Evolutionary conservation across 352 stramenopile species (phyloP).

Genomic region (Pythium utonaiense): DNA sequence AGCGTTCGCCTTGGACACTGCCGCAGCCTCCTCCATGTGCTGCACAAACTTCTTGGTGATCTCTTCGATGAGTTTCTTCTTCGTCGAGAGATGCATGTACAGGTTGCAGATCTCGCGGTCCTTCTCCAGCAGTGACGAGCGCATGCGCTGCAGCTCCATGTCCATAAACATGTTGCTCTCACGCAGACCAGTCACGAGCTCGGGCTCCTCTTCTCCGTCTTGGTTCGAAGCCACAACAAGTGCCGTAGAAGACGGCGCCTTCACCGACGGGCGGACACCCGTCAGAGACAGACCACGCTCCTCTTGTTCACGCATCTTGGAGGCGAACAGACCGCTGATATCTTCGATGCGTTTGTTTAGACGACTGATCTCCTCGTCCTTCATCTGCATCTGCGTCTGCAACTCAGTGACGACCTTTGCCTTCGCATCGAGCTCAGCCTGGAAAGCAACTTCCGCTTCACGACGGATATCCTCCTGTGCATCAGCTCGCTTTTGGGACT

Average conservation of each 20-base stretch:
- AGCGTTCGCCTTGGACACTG: conserved; percentile 17
- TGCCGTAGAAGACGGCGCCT: not conserved
- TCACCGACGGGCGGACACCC: not conserved
- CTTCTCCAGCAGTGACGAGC: conserved; percentile 57
- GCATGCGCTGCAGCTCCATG: conserved; percentile 46
- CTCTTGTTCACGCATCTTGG: conserved; percentile 24
- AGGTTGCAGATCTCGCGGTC: conserved; percentile 80
- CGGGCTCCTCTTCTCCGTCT: conserved; percentile 1
- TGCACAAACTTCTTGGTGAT: conserved; percentile 60
- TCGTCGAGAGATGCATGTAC: conserved; percentile 75
- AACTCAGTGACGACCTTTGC: conserved; percentile 33
- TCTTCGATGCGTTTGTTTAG: conserved; percentile 38
- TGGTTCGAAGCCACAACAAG: conserved; percentile 2
- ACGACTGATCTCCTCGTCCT: conserved; percentile 44
- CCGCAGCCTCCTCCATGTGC: conserved; percentile 43
- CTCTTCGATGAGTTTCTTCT: conserved; percentile 77
- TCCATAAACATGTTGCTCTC: conserved; percentile 32
- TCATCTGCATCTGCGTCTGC: conserved; percentile 35
- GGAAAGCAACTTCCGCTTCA: conserved; percentile 46
- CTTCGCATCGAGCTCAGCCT: conserved; percentile 32
- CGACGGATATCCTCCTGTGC: conserved; percentile 46
- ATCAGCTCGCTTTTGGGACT: conserved; percentile 33
- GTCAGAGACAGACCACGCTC: conserved; percentile 4
- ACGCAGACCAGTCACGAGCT: conserved; percentile 27
- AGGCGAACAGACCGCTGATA: conserved; percentile 23